Conservation (phyloP, 208 protist species). For the Herpetomonas tarakana region DNA sequence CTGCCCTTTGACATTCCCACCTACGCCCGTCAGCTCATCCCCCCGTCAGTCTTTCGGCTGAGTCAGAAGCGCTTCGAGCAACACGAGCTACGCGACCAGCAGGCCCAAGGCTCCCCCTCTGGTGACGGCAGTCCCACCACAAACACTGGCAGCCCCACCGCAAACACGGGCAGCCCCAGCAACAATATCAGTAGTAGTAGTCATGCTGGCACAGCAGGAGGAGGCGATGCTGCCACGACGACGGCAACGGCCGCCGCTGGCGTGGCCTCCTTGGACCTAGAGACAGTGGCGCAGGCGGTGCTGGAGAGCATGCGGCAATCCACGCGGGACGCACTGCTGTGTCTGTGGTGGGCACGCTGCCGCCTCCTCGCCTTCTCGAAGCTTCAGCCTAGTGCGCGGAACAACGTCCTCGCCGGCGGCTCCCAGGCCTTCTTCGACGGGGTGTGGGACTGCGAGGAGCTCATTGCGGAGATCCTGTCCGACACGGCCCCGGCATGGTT, state of each 20-base stretch:
- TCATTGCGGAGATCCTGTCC: conserved; percentile 33
- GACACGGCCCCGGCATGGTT: conserved; percentile 25
- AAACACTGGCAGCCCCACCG: too few species aligned
- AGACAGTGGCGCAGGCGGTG: conserved; percentile 19
- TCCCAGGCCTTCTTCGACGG: conserved; percentile 56
- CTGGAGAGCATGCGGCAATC: conserved; percentile 56
- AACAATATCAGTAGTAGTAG: too few species aligned
- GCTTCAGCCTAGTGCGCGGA: conserved; percentile 23
- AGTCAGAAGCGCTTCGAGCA: neutral
- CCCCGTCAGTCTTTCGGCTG: neutral
- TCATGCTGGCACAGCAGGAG: too few species aligned
- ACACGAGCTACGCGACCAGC: neutral
- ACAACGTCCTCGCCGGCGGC: conserved; percentile 37
- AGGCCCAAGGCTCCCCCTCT: too few species aligned
- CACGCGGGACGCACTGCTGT: conserved; percentile 19
- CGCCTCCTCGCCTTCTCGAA: conserved; percentile 57
- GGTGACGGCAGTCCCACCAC: too few species aligned
- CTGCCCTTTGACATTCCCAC: neutral
- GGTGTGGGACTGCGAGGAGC: conserved; percentile 43
- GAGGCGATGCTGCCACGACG: neutral
- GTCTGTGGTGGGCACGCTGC: conserved; percentile 84
- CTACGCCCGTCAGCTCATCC: neutral
- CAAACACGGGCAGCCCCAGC: neutral
- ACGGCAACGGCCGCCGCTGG: neutral
- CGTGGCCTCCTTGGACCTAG: neutral